These are phyloP conservation scores for Lavandula angustifolia DNA, from an alignment of 257 asterid species.

Conservation along the genomic window DNA sequence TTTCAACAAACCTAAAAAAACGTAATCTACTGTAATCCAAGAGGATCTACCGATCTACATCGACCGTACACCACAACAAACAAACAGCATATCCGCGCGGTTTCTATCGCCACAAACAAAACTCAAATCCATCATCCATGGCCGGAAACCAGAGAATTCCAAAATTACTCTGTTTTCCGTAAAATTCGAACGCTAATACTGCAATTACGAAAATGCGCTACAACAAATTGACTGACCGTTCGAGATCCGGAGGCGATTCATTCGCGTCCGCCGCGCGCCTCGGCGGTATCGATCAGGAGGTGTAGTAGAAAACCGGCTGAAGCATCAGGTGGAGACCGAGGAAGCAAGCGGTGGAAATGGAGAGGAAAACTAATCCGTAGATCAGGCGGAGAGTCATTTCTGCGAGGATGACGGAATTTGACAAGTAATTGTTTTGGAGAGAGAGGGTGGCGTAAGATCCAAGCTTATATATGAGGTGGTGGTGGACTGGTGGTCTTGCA, in stretches of 20 bases:
- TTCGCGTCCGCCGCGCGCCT: background rate
- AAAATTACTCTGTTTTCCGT: constrained; percentile 4
- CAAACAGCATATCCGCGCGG: background rate
- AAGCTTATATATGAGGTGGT: constrained; percentile 15
- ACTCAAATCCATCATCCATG: constrained; percentile 16
- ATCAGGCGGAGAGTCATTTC: constrained; percentile 44
- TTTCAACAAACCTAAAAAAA: background rate
- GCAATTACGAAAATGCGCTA: constrained; percentile 17
- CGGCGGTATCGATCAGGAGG: constrained; percentile 26
- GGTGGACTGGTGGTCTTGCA: background rate
- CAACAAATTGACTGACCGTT: constrained; percentile 26
- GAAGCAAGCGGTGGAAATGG: constrained; percentile 53
- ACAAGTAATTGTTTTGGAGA: background rate
- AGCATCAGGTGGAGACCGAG: constrained; percentile 51
- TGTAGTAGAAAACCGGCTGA: constrained; percentile 62
- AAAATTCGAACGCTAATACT: constrained; percentile 1
- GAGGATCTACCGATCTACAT: background rate
- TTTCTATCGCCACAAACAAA: constrained; percentile 9
- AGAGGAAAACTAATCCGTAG: constrained; percentile 51
- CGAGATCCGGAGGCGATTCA: background rate
- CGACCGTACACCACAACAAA: constrained; percentile 14
- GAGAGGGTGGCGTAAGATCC: constrained; percentile 35
- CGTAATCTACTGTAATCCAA: constrained; percentile 1
- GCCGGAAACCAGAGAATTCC: constrained; percentile 29
- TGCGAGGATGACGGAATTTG: background rate